A percentile compares a stretch with the other conserved stretches of the same genome.
Conservation (phyloP, 345 rosid genomes). For the Arabidopsis arenosa region DNA sequence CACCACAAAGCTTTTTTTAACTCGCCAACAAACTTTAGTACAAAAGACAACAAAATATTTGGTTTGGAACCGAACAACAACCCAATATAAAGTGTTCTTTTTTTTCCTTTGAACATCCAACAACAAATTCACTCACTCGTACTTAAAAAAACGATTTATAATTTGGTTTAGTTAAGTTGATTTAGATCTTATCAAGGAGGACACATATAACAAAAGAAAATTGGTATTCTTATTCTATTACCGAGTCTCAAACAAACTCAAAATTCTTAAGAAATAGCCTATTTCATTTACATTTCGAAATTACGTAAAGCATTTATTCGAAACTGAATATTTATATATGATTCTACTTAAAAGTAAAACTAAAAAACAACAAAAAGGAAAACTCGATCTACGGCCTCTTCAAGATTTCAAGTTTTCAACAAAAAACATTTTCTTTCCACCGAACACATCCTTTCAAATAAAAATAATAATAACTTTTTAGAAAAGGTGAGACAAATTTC, state of each 20-base stretch:
- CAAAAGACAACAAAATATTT: conserved; percentile 2
- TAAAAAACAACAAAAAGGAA: not conserved
- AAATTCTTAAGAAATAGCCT: too few relatives aligned
- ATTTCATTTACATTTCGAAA: too few relatives aligned
- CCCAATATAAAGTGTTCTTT: not conserved
- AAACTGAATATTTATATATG: not conserved
- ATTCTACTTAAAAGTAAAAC: not conserved
- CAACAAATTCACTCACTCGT: not conserved
- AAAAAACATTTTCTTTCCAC: conserved; percentile 8
- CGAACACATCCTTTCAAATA: conserved; percentile 17
- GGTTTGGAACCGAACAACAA: not conserved
- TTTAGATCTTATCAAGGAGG: not conserved
- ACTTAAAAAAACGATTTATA: not conserved
- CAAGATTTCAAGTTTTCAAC: not conserved
- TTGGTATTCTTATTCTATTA: not conserved
- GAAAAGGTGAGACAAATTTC: conserved; percentile 19
- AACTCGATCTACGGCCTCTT: not conserved
- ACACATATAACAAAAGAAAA: not conserved
- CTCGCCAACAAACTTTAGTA: conserved; percentile 1
- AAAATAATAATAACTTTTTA: not conserved
- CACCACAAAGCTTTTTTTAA: not conserved
- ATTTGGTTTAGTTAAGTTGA: not conserved
- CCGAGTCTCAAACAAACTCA: too few relatives aligned
- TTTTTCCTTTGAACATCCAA: not conserved
- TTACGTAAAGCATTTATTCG: not conserved